These are phyloP conservation scores for Syncephalastrum sp. DNA, from an alignment of 371 early-diverging fungal genomes.

Conservation along the genomic window DNA sequence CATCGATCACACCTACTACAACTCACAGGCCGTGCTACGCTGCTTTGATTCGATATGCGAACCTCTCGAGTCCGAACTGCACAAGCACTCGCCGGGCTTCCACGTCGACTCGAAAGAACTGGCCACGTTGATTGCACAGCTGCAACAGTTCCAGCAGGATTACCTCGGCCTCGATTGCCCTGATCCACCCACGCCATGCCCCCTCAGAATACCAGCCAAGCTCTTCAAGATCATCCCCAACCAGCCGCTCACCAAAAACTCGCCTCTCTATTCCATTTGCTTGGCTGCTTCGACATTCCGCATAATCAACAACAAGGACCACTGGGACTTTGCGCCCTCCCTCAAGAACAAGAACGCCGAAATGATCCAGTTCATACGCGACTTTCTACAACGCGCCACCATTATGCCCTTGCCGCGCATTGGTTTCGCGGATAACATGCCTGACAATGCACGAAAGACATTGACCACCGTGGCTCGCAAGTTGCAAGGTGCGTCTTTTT, in stretches of 20 bases:
- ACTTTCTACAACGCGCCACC: conserved; percentile 28
- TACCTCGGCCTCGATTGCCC: conserved; percentile 47
- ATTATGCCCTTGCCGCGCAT: conserved; percentile 46
- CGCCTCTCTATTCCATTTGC: conserved; percentile 53
- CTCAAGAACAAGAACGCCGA: conserved; percentile 43
- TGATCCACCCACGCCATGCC: conserved; percentile 20
- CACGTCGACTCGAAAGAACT: conserved; percentile 54
- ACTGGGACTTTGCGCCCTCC: conserved; percentile 57
- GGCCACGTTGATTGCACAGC: conserved; percentile 47
- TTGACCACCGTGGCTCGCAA: conserved; percentile 36
- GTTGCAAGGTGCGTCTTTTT: conserved; percentile 47
- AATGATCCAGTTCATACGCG: conserved; percentile 48
- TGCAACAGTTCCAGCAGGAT: conserved; percentile 70
- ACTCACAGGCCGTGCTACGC: conserved; percentile 36
- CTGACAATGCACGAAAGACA: conserved; percentile 35
- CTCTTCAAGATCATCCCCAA: conserved; percentile 50
- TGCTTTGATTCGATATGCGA: conserved; percentile 45
- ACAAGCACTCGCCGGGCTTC: conserved; percentile 29
- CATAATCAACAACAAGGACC: conserved; percentile 39
- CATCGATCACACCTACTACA: conserved; percentile 43
- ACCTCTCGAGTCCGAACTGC: conserved; percentile 43
- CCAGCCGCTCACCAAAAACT: conserved; percentile 17
- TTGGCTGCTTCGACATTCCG: conserved; percentile 54
- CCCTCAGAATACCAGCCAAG: conserved; percentile 60
- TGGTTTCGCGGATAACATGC: conserved; percentile 48